These are phyloP conservation scores for Monilinia aucupariae DNA, from an alignment of 2,329 filamentous ascomycete genomes.

Conservation along the genomic window DNA sequence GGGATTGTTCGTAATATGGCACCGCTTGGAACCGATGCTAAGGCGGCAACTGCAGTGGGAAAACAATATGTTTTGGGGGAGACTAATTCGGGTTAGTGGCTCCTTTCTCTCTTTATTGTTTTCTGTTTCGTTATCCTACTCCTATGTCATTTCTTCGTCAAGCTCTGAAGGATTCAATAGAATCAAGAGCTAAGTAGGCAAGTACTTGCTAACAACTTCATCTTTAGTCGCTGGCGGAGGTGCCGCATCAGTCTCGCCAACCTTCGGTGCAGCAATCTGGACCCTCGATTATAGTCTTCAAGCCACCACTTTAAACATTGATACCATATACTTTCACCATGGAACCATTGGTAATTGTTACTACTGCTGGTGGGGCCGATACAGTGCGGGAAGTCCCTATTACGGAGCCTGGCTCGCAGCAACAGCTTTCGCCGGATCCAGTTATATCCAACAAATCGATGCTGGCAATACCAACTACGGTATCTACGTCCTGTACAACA, in stretches of 20 bases:
- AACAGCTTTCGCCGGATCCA: slow-evolving; percentile 27
- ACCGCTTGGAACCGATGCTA: slow-evolving; percentile 24
- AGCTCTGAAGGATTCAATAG: not conserved
- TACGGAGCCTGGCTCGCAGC: slow-evolving; percentile 32
- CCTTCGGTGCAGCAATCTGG: slow-evolving; percentile 32
- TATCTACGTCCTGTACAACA: slow-evolving; percentile 28
- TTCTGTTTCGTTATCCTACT: not conserved
- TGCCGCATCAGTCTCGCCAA: slow-evolving; percentile 26
- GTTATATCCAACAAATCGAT: slow-evolving; percentile 27
- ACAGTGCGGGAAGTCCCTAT: slow-evolving; percentile 29
- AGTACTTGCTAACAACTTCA: not conserved
- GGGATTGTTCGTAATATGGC: slow-evolving; percentile 27
- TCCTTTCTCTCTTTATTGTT: too few relatives aligned
- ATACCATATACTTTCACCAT: slow-evolving; percentile 31
- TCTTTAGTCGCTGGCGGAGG: slow-evolving; percentile 28
- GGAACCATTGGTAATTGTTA: slow-evolving; percentile 34
- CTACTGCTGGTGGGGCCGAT: slow-evolving; percentile 33
- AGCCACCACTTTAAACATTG: slow-evolving; percentile 24
- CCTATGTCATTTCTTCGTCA: not conserved
- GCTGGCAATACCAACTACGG: slow-evolving; percentile 23
- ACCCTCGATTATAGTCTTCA: slow-evolving; percentile 30
- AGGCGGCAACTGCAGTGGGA: slow-evolving; percentile 23
- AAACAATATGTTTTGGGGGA: slow-evolving; percentile 33
- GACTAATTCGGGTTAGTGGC: slow-evolving; percentile 37
- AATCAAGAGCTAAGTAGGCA: not conserved